These are phyloP conservation scores for Favolaschia claudopus DNA, from an alignment of 768 basidiomycete species.

Conservation along the genomic window DNA sequence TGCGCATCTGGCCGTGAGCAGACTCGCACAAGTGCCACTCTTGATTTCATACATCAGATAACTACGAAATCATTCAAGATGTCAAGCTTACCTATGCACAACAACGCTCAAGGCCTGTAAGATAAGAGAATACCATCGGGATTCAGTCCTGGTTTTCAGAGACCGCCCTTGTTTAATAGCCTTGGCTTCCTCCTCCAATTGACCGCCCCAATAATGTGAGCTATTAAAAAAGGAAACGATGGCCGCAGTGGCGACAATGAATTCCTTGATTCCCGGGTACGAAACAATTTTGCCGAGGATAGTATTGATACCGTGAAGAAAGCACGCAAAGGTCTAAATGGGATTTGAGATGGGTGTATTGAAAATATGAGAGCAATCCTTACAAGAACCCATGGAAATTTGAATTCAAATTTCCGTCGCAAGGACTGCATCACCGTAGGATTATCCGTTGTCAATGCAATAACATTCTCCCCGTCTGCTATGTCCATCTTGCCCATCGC, in stretches of 20 bases:
- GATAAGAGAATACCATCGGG: constrained; percentile 34
- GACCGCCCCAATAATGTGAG: constrained; percentile 46
- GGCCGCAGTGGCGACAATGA: too few species aligned
- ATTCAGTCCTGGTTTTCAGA: constrained; percentile 35
- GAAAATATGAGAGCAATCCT: neutral
- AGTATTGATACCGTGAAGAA: constrained; percentile 40
- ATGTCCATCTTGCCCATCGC: constrained; percentile 30
- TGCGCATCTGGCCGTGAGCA: constrained; percentile 27
- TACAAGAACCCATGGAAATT: constrained; percentile 34
- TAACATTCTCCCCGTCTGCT: constrained; percentile 26
- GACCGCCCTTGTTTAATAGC: constrained; percentile 18
- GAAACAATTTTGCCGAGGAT: constrained; percentile 37
- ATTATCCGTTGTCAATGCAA: constrained; percentile 40
- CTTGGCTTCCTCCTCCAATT: constrained; percentile 29
- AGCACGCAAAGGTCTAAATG: constrained; percentile 38
- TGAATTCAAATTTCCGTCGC: constrained; percentile 19
- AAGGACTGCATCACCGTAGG: constrained; percentile 40
- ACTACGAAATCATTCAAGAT: too few species aligned
- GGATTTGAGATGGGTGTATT: too few species aligned
- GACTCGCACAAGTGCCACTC: too few species aligned
- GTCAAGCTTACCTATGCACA: neutral
- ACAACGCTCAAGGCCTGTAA: constrained; percentile 32
- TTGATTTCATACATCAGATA: too few species aligned
- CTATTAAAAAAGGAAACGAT: constrained; percentile 40
- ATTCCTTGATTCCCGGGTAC: constrained; percentile 32